These are phyloP conservation scores for Candida oleophila DNA, from an alignment of 805 yeast species.

Conservation along the genomic window DNA sequence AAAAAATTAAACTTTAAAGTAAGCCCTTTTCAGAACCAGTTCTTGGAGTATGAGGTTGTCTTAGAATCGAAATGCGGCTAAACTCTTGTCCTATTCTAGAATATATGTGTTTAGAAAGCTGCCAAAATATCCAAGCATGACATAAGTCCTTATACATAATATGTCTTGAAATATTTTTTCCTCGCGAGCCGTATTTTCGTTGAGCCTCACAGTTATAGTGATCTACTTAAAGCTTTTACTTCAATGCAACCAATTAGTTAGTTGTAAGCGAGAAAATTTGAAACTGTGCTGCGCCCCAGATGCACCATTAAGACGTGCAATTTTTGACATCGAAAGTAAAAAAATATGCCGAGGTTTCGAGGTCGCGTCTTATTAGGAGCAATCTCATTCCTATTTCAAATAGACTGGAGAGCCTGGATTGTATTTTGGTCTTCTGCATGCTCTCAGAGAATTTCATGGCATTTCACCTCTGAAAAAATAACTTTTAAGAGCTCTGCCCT, in stretches of 20 bases:
- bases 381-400: too few species aligned
- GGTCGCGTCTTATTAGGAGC: too few species aligned
- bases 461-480: not conserved
- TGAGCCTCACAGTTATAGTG: not conserved
- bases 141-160: not conserved
- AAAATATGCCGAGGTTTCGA: too few species aligned
- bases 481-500: not conserved
- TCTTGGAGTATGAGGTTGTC: not conserved
- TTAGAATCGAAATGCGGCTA: not conserved
- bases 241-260: not conserved
- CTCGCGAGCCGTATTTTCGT: not conserved
- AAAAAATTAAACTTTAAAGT: not conserved
- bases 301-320: too few species aligned
- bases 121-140: not conserved
- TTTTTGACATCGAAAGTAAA: too few species aligned
- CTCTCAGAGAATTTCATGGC: not conserved
- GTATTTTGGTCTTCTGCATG: too few species aligned
- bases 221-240: not conserved
- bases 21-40: too few species aligned
- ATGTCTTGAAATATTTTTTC: not conserved
- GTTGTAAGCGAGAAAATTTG: not conserved
- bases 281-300: not conserved
- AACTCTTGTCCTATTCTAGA: not conserved
- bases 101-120: too few species aligned
- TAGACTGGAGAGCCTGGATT: too few species aligned